Percentiles rank a stretch among this genome's conserved stretches.
These are phyloP conservation scores for Thalassiosira hispida DNA, from an alignment of 352 stramenopile genomes.

Conservation along the genomic window DNA sequence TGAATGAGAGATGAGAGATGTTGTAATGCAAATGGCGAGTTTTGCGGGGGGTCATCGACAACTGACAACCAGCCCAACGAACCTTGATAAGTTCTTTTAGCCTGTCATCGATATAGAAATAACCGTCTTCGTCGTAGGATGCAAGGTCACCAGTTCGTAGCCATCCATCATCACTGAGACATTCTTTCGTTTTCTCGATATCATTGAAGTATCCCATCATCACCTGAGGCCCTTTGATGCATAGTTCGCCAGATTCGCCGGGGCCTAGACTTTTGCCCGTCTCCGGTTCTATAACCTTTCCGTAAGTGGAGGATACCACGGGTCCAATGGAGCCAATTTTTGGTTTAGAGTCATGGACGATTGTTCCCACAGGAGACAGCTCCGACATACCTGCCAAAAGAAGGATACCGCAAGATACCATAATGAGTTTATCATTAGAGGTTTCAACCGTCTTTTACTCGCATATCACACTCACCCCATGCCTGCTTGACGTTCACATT, in stretches of 20 bases:
- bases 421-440: neutral
- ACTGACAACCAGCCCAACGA: too few relatives aligned
- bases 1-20: too few relatives aligned
- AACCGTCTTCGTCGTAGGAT: slow-evolving; percentile 91
- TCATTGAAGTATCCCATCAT: slow-evolving; percentile 93
- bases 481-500: slow-evolving; percentile 78
- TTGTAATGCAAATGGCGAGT: too few relatives aligned
- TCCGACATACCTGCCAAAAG: slow-evolving; percentile 57
- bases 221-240: slow-evolving; percentile 88
- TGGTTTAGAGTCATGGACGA: slow-evolving; percentile 33
- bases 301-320: slow-evolving; percentile 62
- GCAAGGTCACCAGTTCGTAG: slow-evolving; percentile 90
- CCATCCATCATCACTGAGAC: slow-evolving; percentile 87
- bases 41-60: too few relatives aligned
- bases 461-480: slow-evolving; percentile 80
- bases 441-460: slow-evolving; percentile 18
- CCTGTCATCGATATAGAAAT: slow-evolving; percentile 91
- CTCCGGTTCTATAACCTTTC: slow-evolving; percentile 76
- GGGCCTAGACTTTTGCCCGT: slow-evolving; percentile 69
- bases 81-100: slow-evolving; percentile 96
- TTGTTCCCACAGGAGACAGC: slow-evolving; percentile 60
- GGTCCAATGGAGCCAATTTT: slow-evolving; percentile 58
- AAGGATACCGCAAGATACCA: slow-evolving; percentile 69
- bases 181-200: slow-evolving; percentile 86
- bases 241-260: slow-evolving; percentile 85